Base-by-base conservation (phyloP, 148 eudicot genomes). In the Agrostemma githago region DNA sequence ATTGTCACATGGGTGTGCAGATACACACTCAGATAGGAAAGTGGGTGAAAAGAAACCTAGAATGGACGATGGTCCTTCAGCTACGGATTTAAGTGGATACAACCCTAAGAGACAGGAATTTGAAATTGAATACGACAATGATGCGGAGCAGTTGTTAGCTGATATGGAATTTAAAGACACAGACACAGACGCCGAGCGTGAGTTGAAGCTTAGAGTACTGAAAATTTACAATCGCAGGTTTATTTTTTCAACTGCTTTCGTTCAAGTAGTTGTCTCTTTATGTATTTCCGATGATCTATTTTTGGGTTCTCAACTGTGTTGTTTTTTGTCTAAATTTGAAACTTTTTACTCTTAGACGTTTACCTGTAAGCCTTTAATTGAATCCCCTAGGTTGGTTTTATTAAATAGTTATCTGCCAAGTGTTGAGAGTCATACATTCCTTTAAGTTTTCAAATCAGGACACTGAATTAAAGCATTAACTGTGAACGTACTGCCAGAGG, bases 111-210 rank as follows among this genome's bases (percentile, higher is more conserved):
- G 98, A 82, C 88, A 88, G 77, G 98, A 93, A 74, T 92, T 92
- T 83, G 97, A 92, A 51, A 41, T 84, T 81, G 97, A 92, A 72
- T 92, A 92, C 77, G 97, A 92, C 77, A 90, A 92, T 85, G 97
- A 92, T 82, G 97, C 97, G 72, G 96, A 92, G 76, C 97, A 88
- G 83, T 57, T 92, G 63, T 84, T 92, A 62, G 92, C 96, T 59
- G 97, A 90, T 78, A 89, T 92, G 96, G 96, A 92, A 82, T 90
- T 92, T 62, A 92, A 92, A 83, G 97, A 92, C 12, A 74, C 89
- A 12, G 96, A 92, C 79, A 82, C 87, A 54, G 89, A 85, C 65
- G 88, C 86, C 77, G 97, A 92, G 62, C 88, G 84, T 75, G 93
- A 90, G 84, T 68, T 90, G 62, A 90, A 92, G 74, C 79, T 92